Conservation (phyloP, 192 early-diverging fungal genomes). For the Cetraspora pellucida region DNA sequence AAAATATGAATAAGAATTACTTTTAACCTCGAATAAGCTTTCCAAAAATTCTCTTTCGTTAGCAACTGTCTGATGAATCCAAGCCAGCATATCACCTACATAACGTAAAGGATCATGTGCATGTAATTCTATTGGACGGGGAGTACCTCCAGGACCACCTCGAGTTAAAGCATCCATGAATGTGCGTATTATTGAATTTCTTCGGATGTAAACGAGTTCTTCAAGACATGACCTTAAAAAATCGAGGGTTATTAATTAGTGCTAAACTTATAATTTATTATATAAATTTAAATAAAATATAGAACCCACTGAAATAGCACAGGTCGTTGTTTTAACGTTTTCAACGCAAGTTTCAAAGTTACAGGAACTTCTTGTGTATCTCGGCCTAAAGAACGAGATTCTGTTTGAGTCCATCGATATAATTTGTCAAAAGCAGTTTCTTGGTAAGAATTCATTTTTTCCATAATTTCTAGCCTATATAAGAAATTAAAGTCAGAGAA, state of each 20-base stretch:
- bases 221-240: conserved; percentile 65
- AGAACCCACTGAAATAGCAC: conserved; percentile 71
- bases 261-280: neutral
- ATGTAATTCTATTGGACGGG: conserved; percentile 90
- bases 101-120: conserved; percentile 91
- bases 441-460: conserved; percentile 66
- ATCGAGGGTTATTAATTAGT: neutral
- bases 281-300: neutral
- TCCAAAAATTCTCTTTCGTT: conserved; percentile 89
- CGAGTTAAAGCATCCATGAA: conserved; percentile 77
- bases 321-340: conserved; percentile 68
- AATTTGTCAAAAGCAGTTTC: conserved; percentile 77
- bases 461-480: conserved; percentile 74
- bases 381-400: conserved; percentile 64
- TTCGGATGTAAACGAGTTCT: conserved; percentile 70
- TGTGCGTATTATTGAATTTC: conserved; percentile 62
- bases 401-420: conserved; percentile 72
- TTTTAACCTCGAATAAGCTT: conserved; percentile 58
- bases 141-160: conserved; percentile 75
- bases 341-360: conserved; percentile 64
- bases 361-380: conserved; percentile 72
- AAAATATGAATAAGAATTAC: neutral
- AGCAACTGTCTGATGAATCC: conserved; percentile 92
- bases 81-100: conserved; percentile 95
- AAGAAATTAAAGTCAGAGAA: neutral